Base-by-base conservation (phyloP, 306 rosid genomes). In the Cucurbita maxima region DNA sequence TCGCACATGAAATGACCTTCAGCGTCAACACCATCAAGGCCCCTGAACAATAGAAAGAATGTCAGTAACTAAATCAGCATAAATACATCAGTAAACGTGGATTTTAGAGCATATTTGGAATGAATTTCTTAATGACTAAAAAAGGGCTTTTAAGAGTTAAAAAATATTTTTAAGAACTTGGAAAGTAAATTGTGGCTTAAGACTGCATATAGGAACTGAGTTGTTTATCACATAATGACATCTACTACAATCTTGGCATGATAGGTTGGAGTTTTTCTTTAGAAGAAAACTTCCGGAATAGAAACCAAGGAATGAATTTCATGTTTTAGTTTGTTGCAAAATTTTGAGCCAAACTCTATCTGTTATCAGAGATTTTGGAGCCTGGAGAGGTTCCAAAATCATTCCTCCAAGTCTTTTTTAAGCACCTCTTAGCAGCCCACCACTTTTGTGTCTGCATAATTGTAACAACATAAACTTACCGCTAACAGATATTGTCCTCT, bases 11-110 rank as follows among this genome's bases (percentile, higher is more conserved):
- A 51, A 95, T 88, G 48, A 89, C 97, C 84, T 91, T 95, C 86
- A 95, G 76, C 52, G 92, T 87, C 80, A 91, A 83, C 53, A 95
- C 99, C 99, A 95, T 95, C 57, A 95, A 79, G 4, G 97, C 96
- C 75, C 99, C 99, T 93, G 72, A 40, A 52, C 37, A 62, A 72
- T 52, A 13, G 61, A 72, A 45, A 54, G 58, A 69, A 34, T 48
- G n/a, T 48, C 71, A 51, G 36, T 47, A 74, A 74, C 56, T 18
- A 74, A 58, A 16, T 53, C 10, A 53, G 57, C 57, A 16, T 6
- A 53, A 53, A 53, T n/a, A 53, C n/a, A 53, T 53, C 19, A 4
- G 3, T 53, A 52, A 16, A 16, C 57, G 20, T 1, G 16, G 55
- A 51, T 51, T 41, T 41, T 41, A 41, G 47, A 10, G 47, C 10